Percentiles rank a stretch among this genome's conserved stretches.
Conservation (phyloP, 2,329 filamentous ascomycete genomes). For the Pezicula carpinea region DNA sequence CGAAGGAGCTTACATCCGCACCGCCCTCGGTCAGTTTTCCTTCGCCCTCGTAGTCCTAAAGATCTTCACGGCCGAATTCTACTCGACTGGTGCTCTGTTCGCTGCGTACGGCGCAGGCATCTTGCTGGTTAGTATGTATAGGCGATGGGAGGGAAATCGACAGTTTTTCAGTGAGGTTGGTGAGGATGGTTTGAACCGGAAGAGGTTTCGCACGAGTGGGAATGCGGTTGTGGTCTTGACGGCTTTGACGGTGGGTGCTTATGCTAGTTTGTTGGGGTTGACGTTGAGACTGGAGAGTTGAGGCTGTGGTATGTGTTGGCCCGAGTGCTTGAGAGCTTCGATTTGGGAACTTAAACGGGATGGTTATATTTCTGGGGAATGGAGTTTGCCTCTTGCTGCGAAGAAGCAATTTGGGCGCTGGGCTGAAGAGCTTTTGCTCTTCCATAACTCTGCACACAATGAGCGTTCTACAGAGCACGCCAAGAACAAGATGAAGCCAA, state of each 20-base stretch:
- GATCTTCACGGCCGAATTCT: constrained; percentile 96
- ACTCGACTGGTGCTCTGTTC: constrained; percentile 92
- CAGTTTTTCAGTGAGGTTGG: constrained; percentile 73
- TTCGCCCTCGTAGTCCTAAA: constrained; percentile 93
- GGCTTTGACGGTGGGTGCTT: constrained; percentile 50
- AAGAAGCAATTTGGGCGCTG: too few relatives aligned
- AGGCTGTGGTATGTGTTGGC: neutral
- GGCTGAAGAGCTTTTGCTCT: too few relatives aligned
- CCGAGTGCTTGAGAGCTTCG: neutral
- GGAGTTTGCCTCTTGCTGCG: too few relatives aligned
- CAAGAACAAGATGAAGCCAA: too few relatives aligned
- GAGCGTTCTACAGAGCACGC: too few relatives aligned
- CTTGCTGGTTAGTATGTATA: constrained; percentile 75
- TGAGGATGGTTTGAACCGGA: constrained; percentile 37
- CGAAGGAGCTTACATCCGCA: constrained; percentile 94
- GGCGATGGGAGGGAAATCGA: constrained; percentile 84
- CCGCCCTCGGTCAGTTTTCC: constrained; percentile 88
- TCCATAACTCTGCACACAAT: too few relatives aligned
- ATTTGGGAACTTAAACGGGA: neutral
- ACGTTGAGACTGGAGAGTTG: constrained; percentile 36
- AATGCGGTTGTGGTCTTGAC: constrained; percentile 58
- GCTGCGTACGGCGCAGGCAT: constrained; percentile 86
- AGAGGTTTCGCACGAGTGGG: constrained; percentile 59
- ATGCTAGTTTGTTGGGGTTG: constrained; percentile 51
- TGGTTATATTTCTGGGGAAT: too few relatives aligned